Conservation (phyloP, 345 rosid genomes). For the Leavenworthia alabamica region DNA sequence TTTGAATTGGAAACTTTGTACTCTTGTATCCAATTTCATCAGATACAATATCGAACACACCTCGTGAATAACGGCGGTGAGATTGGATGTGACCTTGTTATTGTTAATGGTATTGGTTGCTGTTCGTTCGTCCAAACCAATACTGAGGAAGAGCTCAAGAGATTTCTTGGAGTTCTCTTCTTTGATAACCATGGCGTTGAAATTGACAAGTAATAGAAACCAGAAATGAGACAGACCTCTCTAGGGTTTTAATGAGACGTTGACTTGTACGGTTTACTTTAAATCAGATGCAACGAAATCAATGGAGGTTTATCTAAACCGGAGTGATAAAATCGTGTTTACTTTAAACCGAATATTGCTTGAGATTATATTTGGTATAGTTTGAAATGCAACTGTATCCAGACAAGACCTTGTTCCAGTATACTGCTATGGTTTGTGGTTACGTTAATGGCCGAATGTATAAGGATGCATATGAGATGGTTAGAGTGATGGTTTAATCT, state of each 20-base stretch:
- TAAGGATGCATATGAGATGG: slow-evolving; percentile 29
- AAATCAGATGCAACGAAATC: background rate
- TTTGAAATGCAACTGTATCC: slow-evolving; percentile 33
- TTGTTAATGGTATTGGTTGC: slow-evolving; percentile 76
- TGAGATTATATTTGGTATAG: background rate
- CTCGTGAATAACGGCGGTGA: slow-evolving; percentile 78
- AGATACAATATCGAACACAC: slow-evolving; percentile 24
- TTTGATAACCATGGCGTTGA: slow-evolving; percentile 39
- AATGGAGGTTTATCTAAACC: background rate
- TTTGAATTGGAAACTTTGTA: background rate
- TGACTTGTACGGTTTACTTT: slow-evolving; percentile 10
- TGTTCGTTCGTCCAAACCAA: slow-evolving; percentile 77
- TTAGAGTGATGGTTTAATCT: slow-evolving; percentile 22
- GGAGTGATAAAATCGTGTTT: background rate
- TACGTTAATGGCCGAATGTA: slow-evolving; percentile 27
- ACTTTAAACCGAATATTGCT: background rate
- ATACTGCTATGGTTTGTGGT: slow-evolving; percentile 33
- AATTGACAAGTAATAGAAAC: background rate
- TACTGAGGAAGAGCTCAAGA: slow-evolving; percentile 65
- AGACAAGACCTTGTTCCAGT: slow-evolving; percentile 27
- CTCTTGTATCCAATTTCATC: background rate
- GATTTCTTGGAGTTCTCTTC: slow-evolving; percentile 35
- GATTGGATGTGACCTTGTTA: slow-evolving; percentile 75
- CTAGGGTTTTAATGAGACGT: slow-evolving; percentile 20
- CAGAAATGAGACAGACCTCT: background rate